Percentiles rank a stretch among this genome's conserved stretches.
These are phyloP conservation scores for Fusarium incarnatum DNA, from an alignment of 2,329 filamentous ascomycete species.

Conservation along the genomic window DNA sequence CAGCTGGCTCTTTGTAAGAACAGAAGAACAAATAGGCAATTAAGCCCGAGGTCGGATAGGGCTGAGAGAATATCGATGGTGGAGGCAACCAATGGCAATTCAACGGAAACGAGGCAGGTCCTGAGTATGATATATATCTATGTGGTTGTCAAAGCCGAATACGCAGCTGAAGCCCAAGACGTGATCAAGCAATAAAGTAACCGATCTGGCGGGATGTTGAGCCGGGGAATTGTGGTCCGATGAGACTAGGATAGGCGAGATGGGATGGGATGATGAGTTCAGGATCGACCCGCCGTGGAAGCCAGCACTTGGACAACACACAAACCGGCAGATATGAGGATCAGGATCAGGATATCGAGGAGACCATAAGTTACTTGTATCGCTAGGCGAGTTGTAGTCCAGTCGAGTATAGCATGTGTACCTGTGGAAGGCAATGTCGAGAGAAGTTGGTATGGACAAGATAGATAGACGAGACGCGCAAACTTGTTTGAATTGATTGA, in stretches of 20 bases:
- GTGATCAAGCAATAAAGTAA: constrained; percentile 37
- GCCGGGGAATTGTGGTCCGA: constrained; percentile 44
- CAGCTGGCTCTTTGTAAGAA: constrained; percentile 15
- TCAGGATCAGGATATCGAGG: constrained; percentile 11
- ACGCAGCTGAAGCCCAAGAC: constrained; percentile 22
- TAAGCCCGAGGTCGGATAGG: constrained; percentile 1
- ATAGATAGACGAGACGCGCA: neutral
- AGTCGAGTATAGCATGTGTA: neutral
- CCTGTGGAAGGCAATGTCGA: neutral
- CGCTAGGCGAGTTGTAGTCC: constrained; percentile 3
- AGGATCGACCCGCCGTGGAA: constrained; percentile 27
- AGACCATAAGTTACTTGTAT: constrained; percentile 13
- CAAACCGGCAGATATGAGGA: constrained; percentile 11
- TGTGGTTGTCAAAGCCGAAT: constrained; percentile 34
- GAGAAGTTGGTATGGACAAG: constrained; percentile 1
- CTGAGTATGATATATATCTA: constrained; percentile 37
- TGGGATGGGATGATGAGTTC: constrained; percentile 38
- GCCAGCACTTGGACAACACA: constrained; percentile 42
- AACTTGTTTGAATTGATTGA: constrained; percentile 13
- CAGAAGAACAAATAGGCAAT: neutral
- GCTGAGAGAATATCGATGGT: neutral
- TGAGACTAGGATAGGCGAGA: constrained; percentile 45
- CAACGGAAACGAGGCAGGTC: constrained; percentile 17
- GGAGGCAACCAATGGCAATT: constrained; percentile 1
- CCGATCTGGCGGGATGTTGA: constrained; percentile 42